Base-by-base conservation (phyloP, 2,329 filamentous ascomycete genomes). In the Emydomyces testavorans region DNA sequence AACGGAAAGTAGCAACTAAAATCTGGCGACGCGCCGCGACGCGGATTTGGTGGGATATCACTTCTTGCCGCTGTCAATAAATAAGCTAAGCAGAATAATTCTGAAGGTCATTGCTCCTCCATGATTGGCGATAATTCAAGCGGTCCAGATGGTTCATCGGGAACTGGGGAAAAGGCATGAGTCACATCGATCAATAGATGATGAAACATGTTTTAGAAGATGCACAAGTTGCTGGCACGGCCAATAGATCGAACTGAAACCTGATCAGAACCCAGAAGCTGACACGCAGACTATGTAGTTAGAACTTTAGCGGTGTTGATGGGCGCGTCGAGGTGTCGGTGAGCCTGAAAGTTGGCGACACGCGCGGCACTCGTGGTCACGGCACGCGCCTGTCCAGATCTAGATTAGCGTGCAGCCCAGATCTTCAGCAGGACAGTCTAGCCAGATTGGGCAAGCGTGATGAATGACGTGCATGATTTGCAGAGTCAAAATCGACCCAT, bases 131-230 rank as follows among this genome's bases (percentile, higher is more conserved):
- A 31, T 11, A 31, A n/a, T 31, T n/a, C 8, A 31, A n/a, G 29
- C 29, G 29, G 29, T 31, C 29, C 3, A n/a, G 29, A 31, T n/a
- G 29, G 29, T 11, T 31, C 29, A n/a, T 31, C 10, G n/a, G n/a
- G 29, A 31, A 31, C n/a, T n/a, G 11, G 29, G 29, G n/a, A 3
- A n/a, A 31, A 31, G 10, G 29, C 29, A 31, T n/a, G 29, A n/a
- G 10, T 31, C 29, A n/a, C 10, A 31, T n/a, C 3, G 32, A 35
- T 13, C 28, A 26, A 29, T 15, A 23, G 24, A 34, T 16, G 44
- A 44, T 48, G 49, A 50, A 50, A 50, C 49, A 43, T 39, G 38
- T 48, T 50, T 47, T 32, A 20, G 26, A 39, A 8, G 15, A 36
- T 29, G 46, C 37, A 26, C 37, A 11, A n/a, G n/a, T 13, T 15